Percentiles rank a stretch among this genome's conserved stretches.
phyloP scores from a whole-genome alignment of 1,284 basidiomycete species.

The Leucoagaricus sp. region DNA sequence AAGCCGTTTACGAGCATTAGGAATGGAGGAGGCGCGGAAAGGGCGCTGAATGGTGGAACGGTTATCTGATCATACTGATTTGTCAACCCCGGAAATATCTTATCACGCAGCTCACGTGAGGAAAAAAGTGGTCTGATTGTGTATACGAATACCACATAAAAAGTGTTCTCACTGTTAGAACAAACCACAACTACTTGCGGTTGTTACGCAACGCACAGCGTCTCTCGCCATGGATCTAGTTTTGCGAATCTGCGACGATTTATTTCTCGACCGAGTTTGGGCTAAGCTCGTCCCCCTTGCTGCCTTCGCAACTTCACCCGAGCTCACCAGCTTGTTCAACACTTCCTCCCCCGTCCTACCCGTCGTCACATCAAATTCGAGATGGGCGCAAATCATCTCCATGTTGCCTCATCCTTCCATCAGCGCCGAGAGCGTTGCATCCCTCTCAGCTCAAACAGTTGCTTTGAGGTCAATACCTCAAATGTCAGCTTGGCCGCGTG shows the following conservation, averaged over 20 bases:
- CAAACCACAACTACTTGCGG: conserved; percentile 4
- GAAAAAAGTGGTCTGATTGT: conserved; percentile 33
- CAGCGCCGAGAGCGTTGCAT: conserved; percentile 34
- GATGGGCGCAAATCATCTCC: conserved; percentile 57
- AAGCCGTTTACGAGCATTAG: too few species aligned
- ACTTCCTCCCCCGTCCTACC: conserved; percentile 36
- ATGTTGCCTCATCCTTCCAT: conserved; percentile 60
- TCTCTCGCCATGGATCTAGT: conserved; percentile 76
- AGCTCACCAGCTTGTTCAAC: conserved; percentile 29
- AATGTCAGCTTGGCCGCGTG: conserved; percentile 76
- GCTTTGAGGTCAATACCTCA: conserved; percentile 27
- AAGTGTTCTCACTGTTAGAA: neutral
- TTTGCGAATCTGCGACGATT: conserved; percentile 72
- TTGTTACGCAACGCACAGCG: neutral
- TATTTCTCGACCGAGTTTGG: conserved; percentile 79
- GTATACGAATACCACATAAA: conserved; percentile 23
- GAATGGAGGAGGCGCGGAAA: neutral
- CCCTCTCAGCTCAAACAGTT: conserved; percentile 28
- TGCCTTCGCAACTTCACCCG: conserved; percentile 46
- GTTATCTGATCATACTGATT: conserved; percentile 11
- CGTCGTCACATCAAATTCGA: conserved; percentile 35
- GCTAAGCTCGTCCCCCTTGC: conserved; percentile 72
- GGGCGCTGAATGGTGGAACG: too few species aligned
- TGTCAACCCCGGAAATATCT: conserved; percentile 10
- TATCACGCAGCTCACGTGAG: conserved; percentile 23